phyloP scores from a whole-genome alignment of 1,139 yeast species.

The Nakaseomyces bracarensis region DNA sequence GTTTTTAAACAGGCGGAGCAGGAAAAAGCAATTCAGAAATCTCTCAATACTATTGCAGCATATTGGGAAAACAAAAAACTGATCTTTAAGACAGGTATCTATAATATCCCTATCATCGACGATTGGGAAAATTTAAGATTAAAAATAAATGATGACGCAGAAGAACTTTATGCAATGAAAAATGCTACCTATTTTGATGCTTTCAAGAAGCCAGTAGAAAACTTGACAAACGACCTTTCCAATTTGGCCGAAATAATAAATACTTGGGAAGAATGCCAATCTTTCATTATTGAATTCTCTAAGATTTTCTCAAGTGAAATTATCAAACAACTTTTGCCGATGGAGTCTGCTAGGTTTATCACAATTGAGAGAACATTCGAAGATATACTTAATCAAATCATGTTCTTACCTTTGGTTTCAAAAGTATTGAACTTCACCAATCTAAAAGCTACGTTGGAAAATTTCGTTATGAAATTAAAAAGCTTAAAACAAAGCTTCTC shows the following conservation, averaged over 20 bases:
- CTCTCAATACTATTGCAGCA: constrained; percentile 40
- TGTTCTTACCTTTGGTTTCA: constrained; percentile 45
- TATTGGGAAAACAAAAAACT: constrained; percentile 45
- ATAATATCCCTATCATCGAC: constrained; percentile 19
- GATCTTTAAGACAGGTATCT: constrained; percentile 28
- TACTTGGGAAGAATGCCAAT: constrained; percentile 75
- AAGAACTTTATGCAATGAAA: constrained; percentile 60
- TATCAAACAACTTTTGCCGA: constrained; percentile 54
- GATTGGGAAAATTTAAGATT: constrained; percentile 65
- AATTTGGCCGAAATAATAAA: constrained; percentile 48
- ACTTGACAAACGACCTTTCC: constrained; percentile 51
- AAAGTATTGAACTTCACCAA: constrained; percentile 52
- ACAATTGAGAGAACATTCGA: constrained; percentile 32
- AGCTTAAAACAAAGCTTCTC: constrained; percentile 60
- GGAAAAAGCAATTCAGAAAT: constrained; percentile 59
- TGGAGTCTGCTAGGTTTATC: constrained; percentile 54
- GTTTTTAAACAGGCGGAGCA: constrained; percentile 61
- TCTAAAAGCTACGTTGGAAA: constrained; percentile 41
- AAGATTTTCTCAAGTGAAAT: constrained; percentile 68
- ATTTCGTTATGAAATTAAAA: constrained; percentile 47
- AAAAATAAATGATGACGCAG: constrained; percentile 52
- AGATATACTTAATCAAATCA: constrained; percentile 36
- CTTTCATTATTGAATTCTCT: constrained; percentile 81
- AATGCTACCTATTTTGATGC: constrained; percentile 54
- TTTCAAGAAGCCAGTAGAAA: constrained; percentile 52